Evolutionary conservation across 768 basidiomycete species (phyloP).

Genomic region (Strobilomyces echinocephalus): DNA sequence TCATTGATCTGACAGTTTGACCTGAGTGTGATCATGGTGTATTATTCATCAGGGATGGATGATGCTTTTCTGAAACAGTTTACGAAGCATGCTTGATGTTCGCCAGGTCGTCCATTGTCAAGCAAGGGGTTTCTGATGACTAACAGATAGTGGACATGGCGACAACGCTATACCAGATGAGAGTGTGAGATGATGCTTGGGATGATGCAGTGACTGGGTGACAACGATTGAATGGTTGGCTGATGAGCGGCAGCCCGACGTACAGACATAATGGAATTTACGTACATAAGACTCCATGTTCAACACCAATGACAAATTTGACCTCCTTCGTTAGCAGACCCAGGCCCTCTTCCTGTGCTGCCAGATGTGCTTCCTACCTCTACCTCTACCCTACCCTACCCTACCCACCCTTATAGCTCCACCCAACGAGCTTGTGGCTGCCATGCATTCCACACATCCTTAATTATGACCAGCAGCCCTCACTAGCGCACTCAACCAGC

Average conservation of each 20-base stretch:
- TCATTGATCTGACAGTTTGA: too few relatives aligned
- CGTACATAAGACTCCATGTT: conserved; percentile 38
- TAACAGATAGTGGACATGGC: too few relatives aligned
- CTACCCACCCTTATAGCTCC: too few relatives aligned
- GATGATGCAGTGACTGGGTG: conserved; percentile 81
- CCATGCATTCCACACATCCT: conserved; percentile 63
- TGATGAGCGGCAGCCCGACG: conserved; percentile 47
- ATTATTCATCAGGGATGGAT: too few relatives aligned
- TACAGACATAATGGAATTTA: conserved; percentile 41
- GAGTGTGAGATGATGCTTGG: conserved; percentile 59
- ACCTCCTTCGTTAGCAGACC: conserved; percentile 56
- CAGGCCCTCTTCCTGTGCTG: conserved; percentile 48
- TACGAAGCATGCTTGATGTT: too few relatives aligned
- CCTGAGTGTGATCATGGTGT: too few relatives aligned
- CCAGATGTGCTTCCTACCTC: conserved; percentile 49
- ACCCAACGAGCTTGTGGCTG: conserved; percentile 44
- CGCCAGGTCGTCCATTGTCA: too few relatives aligned
- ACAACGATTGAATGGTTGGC: too few relatives aligned
- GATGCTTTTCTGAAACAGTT: too few relatives aligned
- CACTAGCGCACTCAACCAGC: conserved; percentile 46
- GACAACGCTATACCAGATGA: conserved; percentile 59
- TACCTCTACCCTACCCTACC: conserved; percentile 39
- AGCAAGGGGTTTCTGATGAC: too few relatives aligned
- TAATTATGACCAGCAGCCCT: conserved; percentile 55
- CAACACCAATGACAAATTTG: conserved; percentile 78